Evolutionary conservation across 2,329 filamentous ascomycete genomes (phyloP).

Genomic region (Talaromyces albobiverticillius): DNA sequence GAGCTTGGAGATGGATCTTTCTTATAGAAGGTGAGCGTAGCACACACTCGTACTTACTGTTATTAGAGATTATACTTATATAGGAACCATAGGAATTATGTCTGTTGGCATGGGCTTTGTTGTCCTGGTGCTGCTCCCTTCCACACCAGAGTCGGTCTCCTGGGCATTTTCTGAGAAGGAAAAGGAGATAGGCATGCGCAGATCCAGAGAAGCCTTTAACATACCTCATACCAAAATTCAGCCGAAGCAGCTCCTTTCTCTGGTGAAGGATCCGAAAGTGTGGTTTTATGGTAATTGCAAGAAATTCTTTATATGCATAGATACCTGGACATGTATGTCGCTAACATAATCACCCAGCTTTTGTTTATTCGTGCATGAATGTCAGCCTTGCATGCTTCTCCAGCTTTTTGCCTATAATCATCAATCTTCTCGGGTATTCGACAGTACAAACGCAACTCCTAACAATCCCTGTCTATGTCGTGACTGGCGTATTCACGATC

Average conservation of each 20-base stretch:
- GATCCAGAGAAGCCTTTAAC: background rate
- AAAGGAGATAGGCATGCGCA: background rate
- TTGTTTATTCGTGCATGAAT: background rate
- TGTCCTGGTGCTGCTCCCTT: background rate
- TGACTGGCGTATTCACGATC: background rate
- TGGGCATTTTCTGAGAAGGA: background rate
- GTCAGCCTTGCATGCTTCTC: background rate
- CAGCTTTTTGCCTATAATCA: slow-evolving; percentile 1
- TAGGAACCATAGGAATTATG: background rate
- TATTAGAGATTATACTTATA: slow-evolving; percentile 35
- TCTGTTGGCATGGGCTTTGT: slow-evolving; percentile 1
- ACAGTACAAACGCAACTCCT: background rate
- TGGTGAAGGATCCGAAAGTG: slow-evolving; percentile 3
- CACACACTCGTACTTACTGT: slow-evolving; percentile 62
- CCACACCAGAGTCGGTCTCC: background rate
- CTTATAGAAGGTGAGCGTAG: slow-evolving; percentile 17
- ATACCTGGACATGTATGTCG: too few relatives aligned
- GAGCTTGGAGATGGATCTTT: slow-evolving; percentile 19
- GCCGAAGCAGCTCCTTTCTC: background rate
- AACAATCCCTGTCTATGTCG: background rate
- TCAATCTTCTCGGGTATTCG: background rate
- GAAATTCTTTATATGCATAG: too few relatives aligned
- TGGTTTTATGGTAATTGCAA: background rate
- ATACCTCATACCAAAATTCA: background rate
- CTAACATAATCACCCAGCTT: background rate